A percentile compares a stretch with the other conserved stretches of the same genome.
These are phyloP conservation scores for Dentipellis sp. DNA, from an alignment of 768 basidiomycete genomes.

Conservation along the genomic window DNA sequence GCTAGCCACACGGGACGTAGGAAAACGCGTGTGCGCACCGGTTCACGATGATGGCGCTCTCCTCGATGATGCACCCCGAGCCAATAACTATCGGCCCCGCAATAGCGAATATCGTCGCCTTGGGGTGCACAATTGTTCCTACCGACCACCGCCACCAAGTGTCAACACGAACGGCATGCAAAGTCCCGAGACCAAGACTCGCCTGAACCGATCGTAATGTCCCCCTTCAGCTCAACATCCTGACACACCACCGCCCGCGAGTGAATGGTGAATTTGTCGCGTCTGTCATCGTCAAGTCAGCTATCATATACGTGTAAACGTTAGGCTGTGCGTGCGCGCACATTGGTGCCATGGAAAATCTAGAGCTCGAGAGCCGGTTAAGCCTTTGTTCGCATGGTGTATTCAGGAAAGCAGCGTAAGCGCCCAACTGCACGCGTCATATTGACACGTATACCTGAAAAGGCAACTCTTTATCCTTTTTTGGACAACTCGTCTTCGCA, in stretches of 20 bases:
- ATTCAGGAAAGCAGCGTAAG: too few species aligned
- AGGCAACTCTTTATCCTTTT: background rate
- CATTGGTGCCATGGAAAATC: conserved; percentile 13
- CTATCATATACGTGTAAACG: background rate
- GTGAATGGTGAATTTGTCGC: conserved; percentile 85
- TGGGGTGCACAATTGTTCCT: conserved; percentile 89
- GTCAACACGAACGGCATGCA: background rate
- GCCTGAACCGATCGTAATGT: conserved; percentile 89
- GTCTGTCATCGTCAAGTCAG: conserved; percentile 34
- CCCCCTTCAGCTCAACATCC: conserved; percentile 90
- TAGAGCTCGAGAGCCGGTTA: background rate
- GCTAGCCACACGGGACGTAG: background rate
- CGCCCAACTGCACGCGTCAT: too few species aligned
- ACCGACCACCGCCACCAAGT: background rate
- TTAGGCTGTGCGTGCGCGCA: background rate
- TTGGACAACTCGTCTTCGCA: background rate
- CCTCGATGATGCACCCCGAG: conserved; percentile 83
- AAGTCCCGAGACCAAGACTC: background rate
- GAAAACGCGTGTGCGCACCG: conserved; percentile 31
- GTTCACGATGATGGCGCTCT: conserved; percentile 85
- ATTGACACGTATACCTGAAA: background rate
- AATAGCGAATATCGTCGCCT: conserved; percentile 87
- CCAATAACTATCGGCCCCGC: conserved; percentile 89
- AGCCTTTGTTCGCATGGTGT: too few species aligned
- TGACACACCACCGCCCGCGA: conserved; percentile 87